Evolutionary conservation across 1,284 basidiomycete species (phyloP), one percentile per base, ranked within the genome.

Genomic region (Puccinia triticina): DNA sequence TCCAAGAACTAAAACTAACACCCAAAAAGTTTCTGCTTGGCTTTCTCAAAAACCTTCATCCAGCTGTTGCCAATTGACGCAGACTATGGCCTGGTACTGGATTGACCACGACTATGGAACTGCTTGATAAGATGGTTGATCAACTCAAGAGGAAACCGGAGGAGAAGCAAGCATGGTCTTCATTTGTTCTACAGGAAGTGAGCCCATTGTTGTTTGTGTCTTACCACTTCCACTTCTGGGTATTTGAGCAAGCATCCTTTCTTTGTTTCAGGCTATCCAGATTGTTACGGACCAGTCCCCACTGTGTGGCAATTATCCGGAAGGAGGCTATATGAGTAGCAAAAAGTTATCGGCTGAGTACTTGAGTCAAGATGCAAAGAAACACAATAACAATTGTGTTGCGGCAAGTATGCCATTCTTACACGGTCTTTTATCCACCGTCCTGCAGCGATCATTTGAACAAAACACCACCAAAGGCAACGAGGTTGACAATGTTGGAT

Each of bases 21-120:
- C 69, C 69, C 2, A 72, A 72, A 32, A 72, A 72, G 32, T 72
- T 72, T 23, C 3, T 72, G 7, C 43, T 72, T 53, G 0, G 46
- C 2, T 72, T 72, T 23, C 46, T 72, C 2, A 43, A 50, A 32
- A 50, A 72, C 43, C 14, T 5, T 16, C 46, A 72, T n/a, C n/a
- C 43, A 18, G 16, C 5, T 29, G 0, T 72, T 0, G 46, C 32
- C 2, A n/a, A 50, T 72, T 26, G 32, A 18, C 46, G 46, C 4
- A 7, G 32, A 29, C 26, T 50, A 0, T 72, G 69, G 69, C 23
- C n/a, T 4, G 23, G n/a, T 10, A 50, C 46, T 18, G 69, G 69
- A 2, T 23, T 32, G 11, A 8, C 14, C 26, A 50, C 69, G 1
- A 72, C 69, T 0, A 72, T 72, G 69, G 43, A 72, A 26, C 43